Evolutionary conservation across 2,329 filamentous ascomycete genomes (phyloP).

Genomic region (Pseudocercospora vitis): DNA sequence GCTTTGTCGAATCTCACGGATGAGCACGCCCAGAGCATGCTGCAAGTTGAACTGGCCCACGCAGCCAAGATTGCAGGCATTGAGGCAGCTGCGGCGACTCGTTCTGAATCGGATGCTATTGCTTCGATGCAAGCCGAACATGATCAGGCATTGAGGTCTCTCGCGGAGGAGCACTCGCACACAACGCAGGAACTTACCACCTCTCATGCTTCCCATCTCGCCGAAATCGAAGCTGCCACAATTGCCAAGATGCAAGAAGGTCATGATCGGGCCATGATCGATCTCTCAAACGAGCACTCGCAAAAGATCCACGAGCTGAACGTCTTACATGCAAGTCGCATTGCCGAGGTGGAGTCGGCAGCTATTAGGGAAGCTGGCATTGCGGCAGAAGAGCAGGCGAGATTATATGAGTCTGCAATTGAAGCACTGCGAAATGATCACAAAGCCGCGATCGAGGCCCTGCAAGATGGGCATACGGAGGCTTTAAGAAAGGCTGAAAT

Average conservation of each 20-base stretch:
- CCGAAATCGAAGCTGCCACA: constrained; percentile 12
- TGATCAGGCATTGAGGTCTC: constrained; percentile 10
- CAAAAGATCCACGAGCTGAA: constrained; percentile 18
- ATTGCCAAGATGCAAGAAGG: constrained; percentile 8
- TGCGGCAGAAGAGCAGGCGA: constrained; percentile 18
- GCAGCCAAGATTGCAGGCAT: constrained; percentile 14
- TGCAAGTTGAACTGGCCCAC: constrained; percentile 11
- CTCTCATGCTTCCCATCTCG: constrained; percentile 8
- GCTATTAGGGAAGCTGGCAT: constrained; percentile 19
- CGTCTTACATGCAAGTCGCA: constrained; percentile 15
- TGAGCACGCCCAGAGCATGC: constrained; percentile 11
- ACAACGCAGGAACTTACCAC: constrained; percentile 22
- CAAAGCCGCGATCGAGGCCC: constrained; percentile 16
- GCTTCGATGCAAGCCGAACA: constrained; percentile 15
- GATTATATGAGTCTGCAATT: constrained; percentile 16
- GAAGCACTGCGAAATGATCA: constrained; percentile 15
- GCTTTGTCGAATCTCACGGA: constrained; percentile 14
- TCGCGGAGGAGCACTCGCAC: constrained; percentile 21
- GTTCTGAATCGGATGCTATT: constrained; percentile 5
- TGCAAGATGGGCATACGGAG: constrained; percentile 16
- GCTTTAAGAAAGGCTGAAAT: constrained; percentile 2
- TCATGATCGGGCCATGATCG: constrained; percentile 15
- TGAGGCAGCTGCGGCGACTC: constrained; percentile 8
- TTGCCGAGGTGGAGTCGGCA: constrained; percentile 24
- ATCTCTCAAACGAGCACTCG: constrained; percentile 21